Conservation (phyloP, 305 asterid species). For the Fraxinus albicans region DNA sequence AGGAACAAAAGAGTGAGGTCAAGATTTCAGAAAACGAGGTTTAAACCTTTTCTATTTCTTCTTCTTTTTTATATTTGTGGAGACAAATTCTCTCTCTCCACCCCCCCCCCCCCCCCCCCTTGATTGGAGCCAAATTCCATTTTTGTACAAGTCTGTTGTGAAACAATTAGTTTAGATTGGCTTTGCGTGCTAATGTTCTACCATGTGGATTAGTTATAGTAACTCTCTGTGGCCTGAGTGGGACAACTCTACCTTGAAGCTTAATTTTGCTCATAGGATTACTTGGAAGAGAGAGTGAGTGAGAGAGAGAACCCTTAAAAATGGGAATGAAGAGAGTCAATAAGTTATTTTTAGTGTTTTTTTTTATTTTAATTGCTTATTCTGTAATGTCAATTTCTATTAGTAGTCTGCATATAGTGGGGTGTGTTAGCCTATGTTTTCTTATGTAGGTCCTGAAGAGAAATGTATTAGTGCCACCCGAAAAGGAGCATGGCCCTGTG, state of each 20-base stretch:
- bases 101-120: too few species aligned
- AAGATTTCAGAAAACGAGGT: conserved; percentile 58
- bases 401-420: background rate
- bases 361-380: background rate
- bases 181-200: background rate
- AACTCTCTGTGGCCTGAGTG: background rate
- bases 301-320: background rate
- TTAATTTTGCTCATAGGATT: background rate
- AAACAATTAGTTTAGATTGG: background rate
- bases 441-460: background rate
- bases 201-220: background rate
- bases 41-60: background rate
- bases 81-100: background rate
- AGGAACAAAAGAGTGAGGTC: conserved; percentile 46
- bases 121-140: too few species aligned
- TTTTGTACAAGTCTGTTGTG: background rate
- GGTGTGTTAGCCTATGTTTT: background rate
- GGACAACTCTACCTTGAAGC: background rate
- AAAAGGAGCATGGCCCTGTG: background rate
- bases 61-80: background rate
- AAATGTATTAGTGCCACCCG: background rate
- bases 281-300: background rate
- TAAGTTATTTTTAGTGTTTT: background rate
- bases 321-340: background rate
- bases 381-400: background rate